phyloP scores from a whole-genome alignment of 2,329 filamentous ascomycete species.

The Pestalotiopsis sp. region DNA sequence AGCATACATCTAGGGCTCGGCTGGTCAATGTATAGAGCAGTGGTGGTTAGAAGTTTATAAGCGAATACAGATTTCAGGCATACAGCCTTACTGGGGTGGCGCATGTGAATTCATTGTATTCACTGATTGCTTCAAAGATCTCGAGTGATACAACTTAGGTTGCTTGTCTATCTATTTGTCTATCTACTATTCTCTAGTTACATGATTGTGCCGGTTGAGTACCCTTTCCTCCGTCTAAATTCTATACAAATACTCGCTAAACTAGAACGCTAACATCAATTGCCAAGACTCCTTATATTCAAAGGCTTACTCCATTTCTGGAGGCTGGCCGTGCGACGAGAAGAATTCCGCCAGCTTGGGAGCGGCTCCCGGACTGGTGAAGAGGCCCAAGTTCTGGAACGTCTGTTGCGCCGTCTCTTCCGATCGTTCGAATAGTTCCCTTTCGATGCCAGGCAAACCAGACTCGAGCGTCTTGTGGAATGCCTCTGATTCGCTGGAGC shows the following conservation, averaged over 20 bases:
- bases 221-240: not conserved
- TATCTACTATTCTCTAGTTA: not conserved
- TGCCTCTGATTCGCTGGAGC: not conserved
- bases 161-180: not conserved
- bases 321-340: not conserved
- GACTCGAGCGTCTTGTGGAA: not conserved
- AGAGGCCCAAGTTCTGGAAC: not conserved
- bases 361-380: not conserved
- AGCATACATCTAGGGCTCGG: too few relatives aligned
- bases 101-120: too few relatives aligned
- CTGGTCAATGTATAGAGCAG: too few relatives aligned
- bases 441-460: not conserved
- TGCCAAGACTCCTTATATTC: not conserved
- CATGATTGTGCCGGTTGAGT: not conserved
- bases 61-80: too few relatives aligned
- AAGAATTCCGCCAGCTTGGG: not conserved
- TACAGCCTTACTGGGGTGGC: too few relatives aligned
- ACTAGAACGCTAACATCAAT: not conserved
- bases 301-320: not conserved
- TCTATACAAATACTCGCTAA: not conserved
- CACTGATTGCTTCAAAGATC: not conserved
- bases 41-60: too few relatives aligned
- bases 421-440: not conserved
- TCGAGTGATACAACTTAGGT: not conserved
- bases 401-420: conserved; percentile 1